Evolutionary conservation across 2,329 filamentous ascomycete genomes (phyloP).

Genomic region (Emergomyces pasteurianus): DNA sequence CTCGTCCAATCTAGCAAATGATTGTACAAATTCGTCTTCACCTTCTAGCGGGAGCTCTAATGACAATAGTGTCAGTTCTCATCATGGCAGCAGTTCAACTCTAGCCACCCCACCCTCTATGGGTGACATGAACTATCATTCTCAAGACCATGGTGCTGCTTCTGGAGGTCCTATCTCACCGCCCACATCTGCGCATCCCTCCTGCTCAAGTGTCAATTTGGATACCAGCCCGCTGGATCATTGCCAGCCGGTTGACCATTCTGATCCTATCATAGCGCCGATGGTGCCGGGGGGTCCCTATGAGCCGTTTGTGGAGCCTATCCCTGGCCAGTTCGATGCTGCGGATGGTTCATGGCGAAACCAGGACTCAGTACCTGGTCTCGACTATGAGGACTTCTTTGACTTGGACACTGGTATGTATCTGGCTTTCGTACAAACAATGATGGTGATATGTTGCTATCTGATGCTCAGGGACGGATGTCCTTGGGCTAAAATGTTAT

Average conservation of each 20-base stretch:
- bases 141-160: slow-evolving; percentile 4
- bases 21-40: slow-evolving; percentile 2
- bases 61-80: not conserved
- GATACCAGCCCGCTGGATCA: not conserved
- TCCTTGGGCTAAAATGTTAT: not conserved
- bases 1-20: slow-evolving; percentile 1
- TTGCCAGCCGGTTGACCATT: slow-evolving; percentile 3
- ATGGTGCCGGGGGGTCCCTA: slow-evolving; percentile 22
- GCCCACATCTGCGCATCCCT: slow-evolving; percentile 16
- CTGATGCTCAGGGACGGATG: not conserved
- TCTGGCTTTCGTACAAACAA: not conserved
- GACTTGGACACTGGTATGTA: slow-evolving; percentile 43
- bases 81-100: not conserved
- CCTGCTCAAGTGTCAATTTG: slow-evolving; percentile 13
- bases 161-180: slow-evolving; percentile 19
- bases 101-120: not conserved
- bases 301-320: slow-evolving; percentile 22
- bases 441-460: not conserved
- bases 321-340: slow-evolving; percentile 24
- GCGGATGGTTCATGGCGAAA: slow-evolving; percentile 21
- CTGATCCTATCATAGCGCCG: slow-evolving; percentile 19
- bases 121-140: slow-evolving; percentile 5
- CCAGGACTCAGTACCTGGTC: slow-evolving; percentile 10
- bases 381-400: slow-evolving; percentile 42
- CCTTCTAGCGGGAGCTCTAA: slow-evolving; percentile 3